A percentile compares a stretch with the other conserved stretches of the same genome.
phyloP scores from a whole-genome alignment of 108 stramenopile genomes.

The Nannochloropsis gaditana region DNA sequence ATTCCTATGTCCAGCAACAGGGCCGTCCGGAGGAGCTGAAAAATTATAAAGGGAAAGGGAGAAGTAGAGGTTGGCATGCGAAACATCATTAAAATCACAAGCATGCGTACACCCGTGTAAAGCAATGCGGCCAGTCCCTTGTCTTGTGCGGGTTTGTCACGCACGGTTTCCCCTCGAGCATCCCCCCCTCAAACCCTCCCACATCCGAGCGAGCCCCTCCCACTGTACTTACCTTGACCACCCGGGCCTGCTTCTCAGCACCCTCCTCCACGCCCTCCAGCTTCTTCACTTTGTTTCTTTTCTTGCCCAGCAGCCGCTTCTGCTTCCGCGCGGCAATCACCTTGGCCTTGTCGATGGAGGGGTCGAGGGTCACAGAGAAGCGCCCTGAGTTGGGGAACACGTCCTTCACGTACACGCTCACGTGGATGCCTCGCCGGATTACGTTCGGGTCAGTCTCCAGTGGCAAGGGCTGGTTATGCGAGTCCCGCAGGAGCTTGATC shows the following conservation, averaged over 20 bases:
- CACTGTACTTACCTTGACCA: neutral
- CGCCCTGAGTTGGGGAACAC: conserved; percentile 47
- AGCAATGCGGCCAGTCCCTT: too few relatives aligned
- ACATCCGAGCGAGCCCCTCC: neutral
- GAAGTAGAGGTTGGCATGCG: too few relatives aligned
- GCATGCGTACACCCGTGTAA: too few relatives aligned
- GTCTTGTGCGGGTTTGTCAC: too few relatives aligned
- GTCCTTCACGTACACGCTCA: conserved; percentile 46
- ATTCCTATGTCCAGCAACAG: neutral
- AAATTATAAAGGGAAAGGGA: too few relatives aligned
- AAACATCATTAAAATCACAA: too few relatives aligned
- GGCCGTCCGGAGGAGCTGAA: neutral
- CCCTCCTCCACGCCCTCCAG: neutral
- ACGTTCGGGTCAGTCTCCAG: conserved; percentile 22
- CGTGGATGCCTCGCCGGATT: conserved; percentile 39
- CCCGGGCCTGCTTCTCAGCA: neutral
- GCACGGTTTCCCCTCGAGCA: too few relatives aligned
- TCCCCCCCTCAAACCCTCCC: too few relatives aligned
- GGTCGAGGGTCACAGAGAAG: conserved; percentile 41
- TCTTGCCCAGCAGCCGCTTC: neutral
- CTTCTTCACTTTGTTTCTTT: neutral
- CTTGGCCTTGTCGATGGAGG: conserved; percentile 32
- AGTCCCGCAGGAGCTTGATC: neutral
- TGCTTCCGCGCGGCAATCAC: conserved; percentile 18
- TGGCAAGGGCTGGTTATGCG: neutral